Evolutionary conservation across 202 grass and related monocot species (phyloP), one percentile per base, ranked within the genome.

Genomic region (Panicum virgatum): DNA sequence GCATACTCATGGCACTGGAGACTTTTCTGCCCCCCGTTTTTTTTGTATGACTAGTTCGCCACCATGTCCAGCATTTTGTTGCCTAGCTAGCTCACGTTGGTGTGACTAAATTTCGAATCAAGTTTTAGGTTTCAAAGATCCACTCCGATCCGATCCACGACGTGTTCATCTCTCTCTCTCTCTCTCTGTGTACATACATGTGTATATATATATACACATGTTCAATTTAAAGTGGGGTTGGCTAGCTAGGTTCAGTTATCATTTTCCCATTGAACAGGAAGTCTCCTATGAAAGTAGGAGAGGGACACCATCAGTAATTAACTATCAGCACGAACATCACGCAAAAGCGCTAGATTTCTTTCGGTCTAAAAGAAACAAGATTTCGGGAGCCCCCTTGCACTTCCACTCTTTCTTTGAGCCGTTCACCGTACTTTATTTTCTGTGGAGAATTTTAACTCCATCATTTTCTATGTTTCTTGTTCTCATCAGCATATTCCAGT

Each of bases 31-130:
- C 23, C 5, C 20, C n/a, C n/a, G n/a, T n/a, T n/a, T 34, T 20
- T 51, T 76, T 67, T 53, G 60, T 38, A 69, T 83, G 83, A 86
- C 79, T 86, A 68, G 74, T 83, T 86, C 51, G 52, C 62, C 83
- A 90, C 79, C 36, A 78, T 61, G 73, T 79, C 77, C 69, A 86
- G 60, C 37, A 26, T 79, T 89, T 89, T 85, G 88, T 89, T 74
- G 61, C 67, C 67, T 86, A 83, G 83, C 67, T 86, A 83, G 83
- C 68, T 83, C 74, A 12, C 34, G 83, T 62, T 68, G 66, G 57
- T 32, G 58, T 82, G 73, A 72, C 88, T 79, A 83, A 52, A 89
- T 54, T 73, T 78, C 51, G 59, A 89, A 82, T 86, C 30, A 78
- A 13, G 18, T 36, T 71, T 53, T 45, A 56, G 20, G 16, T 70